Evolutionary conservation across 306 rosid species (phyloP), one percentile per base, ranked within the genome.

Genomic region (Cucurbita argyrosperma): DNA sequence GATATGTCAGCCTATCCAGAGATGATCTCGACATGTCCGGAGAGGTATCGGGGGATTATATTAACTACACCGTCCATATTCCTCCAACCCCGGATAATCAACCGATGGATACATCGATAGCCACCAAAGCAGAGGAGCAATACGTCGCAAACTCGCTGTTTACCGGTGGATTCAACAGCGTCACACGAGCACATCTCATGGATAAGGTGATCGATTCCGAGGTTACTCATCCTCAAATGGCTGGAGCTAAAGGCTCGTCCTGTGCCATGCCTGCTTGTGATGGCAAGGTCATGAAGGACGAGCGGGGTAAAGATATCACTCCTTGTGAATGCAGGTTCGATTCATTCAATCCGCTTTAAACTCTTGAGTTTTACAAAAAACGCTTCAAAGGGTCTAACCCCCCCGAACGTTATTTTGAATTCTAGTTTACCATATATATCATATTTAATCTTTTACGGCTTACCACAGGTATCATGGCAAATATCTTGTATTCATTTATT

Each of bases 151-250:
- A 90, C 79, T 92, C 98, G 1, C 80, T 92, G 16, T 92, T 92
- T 42, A 92, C 98, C 0, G 96, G 96, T 0, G 98, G 98, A 57
- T 92, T 90, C 90, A 90, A 92, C 6, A 92, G 98, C 67, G 93
- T 90, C 0, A 92, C 98, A 0, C 82, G 96, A 21, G 96, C 98
- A 0, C 98, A 90, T 81, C 77, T 92, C 13, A 92, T 92, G 98
- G 98, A 92, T 66, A 92, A 88, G 82, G 98, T 90, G 5, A 92
- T 92, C 4, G 96, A 92, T 63, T 88, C 98, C 0, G 93, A 88
- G 76, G 98, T 92, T 0, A 83, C 67, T 49, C 96, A 92, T 78
- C 96, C 98, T 50, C 98, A 92, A 57, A 92, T 92, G 96, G 98
- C 98, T 0, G 98, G 98, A 8, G 81, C 98, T 65, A 92, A 86